phyloP scores from a whole-genome alignment of 306 rosid genomes.

The Boehmeria nivea region DNA sequence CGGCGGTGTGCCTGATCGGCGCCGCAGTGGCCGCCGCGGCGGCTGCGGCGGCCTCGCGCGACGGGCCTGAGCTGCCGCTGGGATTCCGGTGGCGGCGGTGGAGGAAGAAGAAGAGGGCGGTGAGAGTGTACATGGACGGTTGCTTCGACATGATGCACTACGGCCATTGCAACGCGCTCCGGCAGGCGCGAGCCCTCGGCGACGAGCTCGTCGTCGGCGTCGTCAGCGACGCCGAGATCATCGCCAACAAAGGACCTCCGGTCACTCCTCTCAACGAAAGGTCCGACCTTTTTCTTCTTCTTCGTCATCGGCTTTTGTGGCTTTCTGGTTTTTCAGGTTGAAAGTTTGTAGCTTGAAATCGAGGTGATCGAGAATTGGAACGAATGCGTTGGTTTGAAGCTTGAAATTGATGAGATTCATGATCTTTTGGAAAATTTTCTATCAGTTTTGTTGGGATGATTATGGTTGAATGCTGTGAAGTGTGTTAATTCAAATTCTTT shows the following conservation, averaged over 20 bases:
- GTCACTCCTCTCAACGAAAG: slow-evolving; percentile 56
- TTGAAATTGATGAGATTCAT: too few species aligned
- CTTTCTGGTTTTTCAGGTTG: neutral
- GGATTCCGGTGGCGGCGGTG: slow-evolving; percentile 28
- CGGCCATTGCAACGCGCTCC: slow-evolving; percentile 66
- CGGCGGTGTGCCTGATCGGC: slow-evolving; percentile 54
- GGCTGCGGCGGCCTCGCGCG: slow-evolving; percentile 11
- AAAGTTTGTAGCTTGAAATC: neutral
- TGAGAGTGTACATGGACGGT: slow-evolving; percentile 55
- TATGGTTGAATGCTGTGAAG: neutral
- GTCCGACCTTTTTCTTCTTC: slow-evolving; percentile 3
- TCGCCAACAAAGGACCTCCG: slow-evolving; percentile 52
- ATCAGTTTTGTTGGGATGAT: neutral
- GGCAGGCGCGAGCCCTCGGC: slow-evolving; percentile 62
- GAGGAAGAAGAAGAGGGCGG: slow-evolving; percentile 53
- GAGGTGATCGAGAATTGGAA: neutral
- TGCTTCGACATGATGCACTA: slow-evolving; percentile 70
- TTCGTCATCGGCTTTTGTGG: neutral
- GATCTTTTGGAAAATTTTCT: too few species aligned
- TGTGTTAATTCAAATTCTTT: neutral
- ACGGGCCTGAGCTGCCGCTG: slow-evolving; percentile 27
- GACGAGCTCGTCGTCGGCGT: slow-evolving; percentile 57
- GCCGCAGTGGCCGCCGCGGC: slow-evolving; percentile 38
- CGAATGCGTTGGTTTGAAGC: neutral
- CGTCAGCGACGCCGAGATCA: slow-evolving; percentile 54